Percentiles rank a stretch among this genome's conserved stretches.
These are phyloP conservation scores for Candida piceae DNA, from an alignment of 805 yeast genomes.

Conservation along the genomic window DNA sequence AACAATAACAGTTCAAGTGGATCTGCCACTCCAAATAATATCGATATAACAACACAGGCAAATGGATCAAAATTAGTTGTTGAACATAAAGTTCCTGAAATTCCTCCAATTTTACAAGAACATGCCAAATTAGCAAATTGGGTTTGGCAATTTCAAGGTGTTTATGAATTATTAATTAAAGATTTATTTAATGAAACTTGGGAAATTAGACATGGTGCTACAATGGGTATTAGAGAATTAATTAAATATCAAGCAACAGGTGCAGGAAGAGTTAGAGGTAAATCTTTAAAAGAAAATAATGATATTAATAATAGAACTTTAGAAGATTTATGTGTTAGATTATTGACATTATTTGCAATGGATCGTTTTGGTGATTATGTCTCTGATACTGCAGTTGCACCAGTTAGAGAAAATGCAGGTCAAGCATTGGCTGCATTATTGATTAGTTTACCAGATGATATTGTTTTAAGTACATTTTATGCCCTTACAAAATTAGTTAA, in stretches of 20 bases:
- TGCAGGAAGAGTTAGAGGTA: slow-evolving; percentile 76
- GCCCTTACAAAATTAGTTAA: slow-evolving; percentile 65
- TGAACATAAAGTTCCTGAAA: slow-evolving; percentile 64
- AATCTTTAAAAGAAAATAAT: slow-evolving; percentile 56
- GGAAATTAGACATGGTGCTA: slow-evolving; percentile 96
- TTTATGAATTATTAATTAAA: slow-evolving; percentile 71
- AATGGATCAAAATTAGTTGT: slow-evolving; percentile 80
- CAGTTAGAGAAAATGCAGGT: slow-evolving; percentile 95
- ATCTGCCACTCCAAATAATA: slow-evolving; percentile 23
- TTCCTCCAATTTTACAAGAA: slow-evolving; percentile 63
- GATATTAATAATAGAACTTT: slow-evolving; percentile 59
- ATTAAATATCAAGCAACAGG: slow-evolving; percentile 76
- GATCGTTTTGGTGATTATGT: slow-evolving; percentile 97
- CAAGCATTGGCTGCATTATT: slow-evolving; percentile 89
- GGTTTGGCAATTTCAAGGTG: slow-evolving; percentile 93
- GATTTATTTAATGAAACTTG: slow-evolving; percentile 82
- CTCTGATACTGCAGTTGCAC: slow-evolving; percentile 96
- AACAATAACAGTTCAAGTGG: slow-evolving; percentile 14
- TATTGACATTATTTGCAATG: slow-evolving; percentile 81
- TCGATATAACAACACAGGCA: slow-evolving; percentile 66
- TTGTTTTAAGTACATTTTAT: slow-evolving; percentile 57
- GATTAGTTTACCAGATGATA: slow-evolving; percentile 59
- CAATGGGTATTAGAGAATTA: slow-evolving; percentile 85
- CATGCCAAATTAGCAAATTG: slow-evolving; percentile 67
- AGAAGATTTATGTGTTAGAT: slow-evolving; percentile 82